phyloP scores from a whole-genome alignment of 768 basidiomycete species.

The Tremella mesenterica region DNA sequence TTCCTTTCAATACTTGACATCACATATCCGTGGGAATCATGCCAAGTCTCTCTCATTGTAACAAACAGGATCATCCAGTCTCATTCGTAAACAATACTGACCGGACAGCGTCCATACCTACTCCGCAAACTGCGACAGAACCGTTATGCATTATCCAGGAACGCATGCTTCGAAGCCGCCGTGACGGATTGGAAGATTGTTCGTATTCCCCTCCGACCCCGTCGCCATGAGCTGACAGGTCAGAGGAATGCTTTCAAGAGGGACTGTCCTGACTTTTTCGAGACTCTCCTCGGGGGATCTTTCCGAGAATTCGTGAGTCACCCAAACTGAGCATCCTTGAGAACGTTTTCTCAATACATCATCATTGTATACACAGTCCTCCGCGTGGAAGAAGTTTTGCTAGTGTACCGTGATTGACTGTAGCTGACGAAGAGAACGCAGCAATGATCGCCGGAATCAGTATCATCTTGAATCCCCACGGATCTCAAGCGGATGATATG shows the following conservation, averaged over 20 bases:
- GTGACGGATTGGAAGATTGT: conserved; percentile 71
- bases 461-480: conserved; percentile 37
- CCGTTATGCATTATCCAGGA: conserved; percentile 68
- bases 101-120: conserved; percentile 84
- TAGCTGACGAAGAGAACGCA: conserved; percentile 27
- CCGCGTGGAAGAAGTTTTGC: no score
- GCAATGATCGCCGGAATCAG: conserved; percentile 43
- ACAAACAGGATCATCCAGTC: no score
- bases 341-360: no score
- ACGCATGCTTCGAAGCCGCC: conserved; percentile 84
- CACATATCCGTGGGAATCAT: no score
- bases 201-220: conserved; percentile 1
- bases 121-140: conserved; percentile 68
- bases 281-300: conserved; percentile 35
- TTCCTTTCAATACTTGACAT: no score
- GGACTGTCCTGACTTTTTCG: conserved; percentile 38
- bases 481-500: conserved; percentile 36
- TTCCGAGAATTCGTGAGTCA: conserved; percentile 42
- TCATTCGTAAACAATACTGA: no score
- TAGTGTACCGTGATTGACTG: no score
- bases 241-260: conserved; percentile 42
- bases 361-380: no score
- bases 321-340: no score
- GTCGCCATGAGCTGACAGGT: neutral
- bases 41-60: no score